Base-by-base conservation (phyloP, 768 basidiomycete species). In the Mycena polygramma region DNA sequence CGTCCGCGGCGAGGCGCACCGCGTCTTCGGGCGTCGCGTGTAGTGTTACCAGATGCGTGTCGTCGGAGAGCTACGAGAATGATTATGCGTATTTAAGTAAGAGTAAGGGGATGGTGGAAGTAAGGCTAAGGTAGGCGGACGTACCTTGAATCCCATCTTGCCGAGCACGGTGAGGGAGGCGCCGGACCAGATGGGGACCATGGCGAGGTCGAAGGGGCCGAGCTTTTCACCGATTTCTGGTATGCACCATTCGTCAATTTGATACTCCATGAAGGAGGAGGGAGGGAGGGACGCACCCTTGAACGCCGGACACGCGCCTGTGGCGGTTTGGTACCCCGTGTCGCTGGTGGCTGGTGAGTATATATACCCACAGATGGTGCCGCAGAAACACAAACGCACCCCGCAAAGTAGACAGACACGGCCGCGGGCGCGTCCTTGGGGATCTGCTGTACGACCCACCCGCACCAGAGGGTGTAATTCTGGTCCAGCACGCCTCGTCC, bases 121-220 rank as follows among this genome's bases (percentile, higher is more conserved):
- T n/a, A n/a, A n/a, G n/a, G n/a, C n/a, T n/a, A n/a, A n/a, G n/a
- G n/a, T n/a, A n/a, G n/a, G n/a, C n/a, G n/a, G n/a, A 30, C 30
- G 30, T 59, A 85, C 84, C 14, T 80, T 74, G 41, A 82, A 76
- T 10, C 84, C 84, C 35, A 82, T 70, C 11, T 79, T 77, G 9
- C 79, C 77, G 51, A 86, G 70, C 60, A 83, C 79, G 5, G 81
- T 80, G 15, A 85, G 76, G 17, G 82, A 76, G 19, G 82, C 84
- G 22, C 84, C 84, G 13, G 83, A 79, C 84, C 84, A 85, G 37
- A 85, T 84, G 17, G 84, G 84, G 1, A 85, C 73, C 75, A 85
- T 80, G 4, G 83, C 79, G 20, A 85, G 68, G 73, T 84, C 81
- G 49, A 85, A 80, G 2, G 84, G 84, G 0, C 82, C 83, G 39